Base-by-base conservation (phyloP, 179 eudicot species). In the Patellifolia procumbens region DNA sequence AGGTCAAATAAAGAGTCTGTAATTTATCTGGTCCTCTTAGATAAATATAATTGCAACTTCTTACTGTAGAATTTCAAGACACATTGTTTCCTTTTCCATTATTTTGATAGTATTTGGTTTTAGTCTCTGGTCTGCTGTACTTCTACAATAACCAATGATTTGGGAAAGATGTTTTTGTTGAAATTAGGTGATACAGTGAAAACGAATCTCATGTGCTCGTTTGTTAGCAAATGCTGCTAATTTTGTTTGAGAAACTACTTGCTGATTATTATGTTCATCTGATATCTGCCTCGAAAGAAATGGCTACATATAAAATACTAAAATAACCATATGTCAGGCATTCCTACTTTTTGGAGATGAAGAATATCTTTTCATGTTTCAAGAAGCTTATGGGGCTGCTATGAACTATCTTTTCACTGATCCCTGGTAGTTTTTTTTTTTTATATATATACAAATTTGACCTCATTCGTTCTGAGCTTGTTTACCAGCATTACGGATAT, bases 311-410 rank as follows among this genome's bases (percentile, higher is more conserved):
- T 31, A 34, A 42, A 13, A 31, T 32, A n/a, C n/a, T n/a, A n/a
- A n/a, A n/a, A n/a, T 31, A 52, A 81, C 8, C 49, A 43, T 51
- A 35, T 75, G 46, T 42, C 83, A 95, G 99, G 98, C 98, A 65
- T 95, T 83, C 85, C 74, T 95, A 67, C 84, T 95, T 46, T 95
- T 93, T 78, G 99, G 99, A 70, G 99, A 95, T 72, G 99, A 95
- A 70, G 99, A 95, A 84, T 93, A 88, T 86, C 96, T 93, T 49
- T 95, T 84, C 82, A 91, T 95, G 82, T 95, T 95, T 81, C 96
- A 89, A 88, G 98, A 95, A 85, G 98, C 99, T 81, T 95, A 95
- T 73, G 88, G 77, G 84, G 98, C 99, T 78, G 99, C 89, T 78
- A 95, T 95, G 98, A 89, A 60, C 72, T 89, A 95, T 85, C 96